Base-by-base conservation (phyloP, 2,329 filamentous ascomycete species). In the Colletotrichum sp. region DNA sequence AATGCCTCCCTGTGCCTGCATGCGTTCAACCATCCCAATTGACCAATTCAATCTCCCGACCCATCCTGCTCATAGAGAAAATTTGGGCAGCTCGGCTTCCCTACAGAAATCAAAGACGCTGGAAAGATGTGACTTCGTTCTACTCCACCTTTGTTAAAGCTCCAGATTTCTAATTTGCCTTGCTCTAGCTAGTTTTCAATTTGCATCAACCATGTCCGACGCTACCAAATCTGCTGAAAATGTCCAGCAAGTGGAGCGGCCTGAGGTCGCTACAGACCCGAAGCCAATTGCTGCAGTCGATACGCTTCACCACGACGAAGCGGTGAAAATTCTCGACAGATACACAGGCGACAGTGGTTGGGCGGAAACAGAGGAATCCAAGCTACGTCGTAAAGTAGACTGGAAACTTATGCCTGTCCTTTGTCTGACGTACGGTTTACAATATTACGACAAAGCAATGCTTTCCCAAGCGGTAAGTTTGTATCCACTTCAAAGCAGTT, bases 311-410 rank as follows among this genome's bases (percentile, higher is more conserved):
- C 79, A 81, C 55, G 85, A 86, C 74, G 84, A 86, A 73, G 85
- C 85, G 25, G 74, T 87, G 60, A 84, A 83, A 68, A 83, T 88
- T 10, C 77, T 89, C 16, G 82, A 80, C 25, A 79, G 78, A 34
- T 89, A 88, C 75, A 76, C 80, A 7, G 87, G 87, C 6, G 84
- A 87, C 9, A 77, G 82, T 66, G 78, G 77, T 4, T 90, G 88
- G 88, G 85, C 83, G 0, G 79, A 83, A 0, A 77, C 80, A 13
- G 87, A 88, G 74, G 86, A 88, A 78, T 85, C 85, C 65, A 85
- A 79, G 52, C 77, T 89, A 7, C 79, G 84, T 6, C 82, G 83
- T 28, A 87, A 85, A 73, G 83, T 88, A 43, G 86, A 88, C 78
- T 83, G 83, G 78, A 82, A 82, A 32, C 80, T 89, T 1, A 83